A percentile compares a stretch with the other conserved stretches of the same genome.
Conservation (phyloP, 345 rosid species). For the Euphorbia pulcherrima region DNA sequence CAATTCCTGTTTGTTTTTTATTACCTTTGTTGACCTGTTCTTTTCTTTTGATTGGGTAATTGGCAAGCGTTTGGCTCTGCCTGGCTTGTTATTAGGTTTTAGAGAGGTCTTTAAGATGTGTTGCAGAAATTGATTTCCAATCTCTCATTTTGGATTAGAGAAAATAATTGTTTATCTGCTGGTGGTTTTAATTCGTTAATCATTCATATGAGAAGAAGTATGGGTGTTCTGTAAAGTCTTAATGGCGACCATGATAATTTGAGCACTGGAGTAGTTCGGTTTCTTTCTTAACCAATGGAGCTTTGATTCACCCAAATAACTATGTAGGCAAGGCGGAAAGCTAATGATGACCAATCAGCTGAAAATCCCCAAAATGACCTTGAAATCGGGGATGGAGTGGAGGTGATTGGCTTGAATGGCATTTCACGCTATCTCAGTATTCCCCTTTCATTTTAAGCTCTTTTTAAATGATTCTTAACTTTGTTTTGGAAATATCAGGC, state of each 20-base stretch:
- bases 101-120: background rate
- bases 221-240: background rate
- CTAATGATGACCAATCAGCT: constrained; percentile 37
- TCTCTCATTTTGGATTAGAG: background rate
- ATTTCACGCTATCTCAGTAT: constrained; percentile 6
- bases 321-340: constrained; percentile 36
- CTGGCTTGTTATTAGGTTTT: background rate
- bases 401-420: constrained; percentile 37
- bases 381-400: constrained; percentile 55
- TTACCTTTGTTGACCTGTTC: background rate
- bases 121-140: background rate
- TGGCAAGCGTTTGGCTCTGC: background rate
- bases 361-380: constrained; percentile 44
- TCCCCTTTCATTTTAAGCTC: constrained; percentile 1
- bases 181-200: background rate
- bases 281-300: background rate
- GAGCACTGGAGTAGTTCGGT: background rate
- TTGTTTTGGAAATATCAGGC: constrained; percentile 45
- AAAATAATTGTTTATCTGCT: background rate
- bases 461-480: constrained; percentile 7
- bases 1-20: background rate
- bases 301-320: background rate
- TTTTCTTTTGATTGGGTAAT: background rate
- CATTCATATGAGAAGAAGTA: background rate
- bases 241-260: background rate